Percentiles rank a stretch among this genome's conserved stretches.
These are phyloP conservation scores for Wickerhamomyces bovis DNA, from an alignment of 805 yeast genomes.

Conservation along the genomic window DNA sequence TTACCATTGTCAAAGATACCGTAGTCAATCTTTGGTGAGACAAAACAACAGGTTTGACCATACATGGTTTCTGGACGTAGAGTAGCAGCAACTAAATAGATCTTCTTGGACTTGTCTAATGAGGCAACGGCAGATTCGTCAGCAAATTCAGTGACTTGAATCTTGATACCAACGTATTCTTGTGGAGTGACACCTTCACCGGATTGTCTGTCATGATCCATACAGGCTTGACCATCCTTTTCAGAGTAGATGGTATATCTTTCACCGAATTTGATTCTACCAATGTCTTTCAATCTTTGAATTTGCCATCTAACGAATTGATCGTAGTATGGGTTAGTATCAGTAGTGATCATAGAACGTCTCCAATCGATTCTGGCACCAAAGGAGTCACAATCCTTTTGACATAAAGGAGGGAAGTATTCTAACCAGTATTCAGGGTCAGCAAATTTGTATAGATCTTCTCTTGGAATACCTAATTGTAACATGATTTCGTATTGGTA, in stretches of 20 bases:
- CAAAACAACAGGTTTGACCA: conserved; percentile 97
- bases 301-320: conserved; percentile 96
- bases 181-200: conserved; percentile 98
- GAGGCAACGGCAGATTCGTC: conserved; percentile 35
- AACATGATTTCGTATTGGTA: conserved; percentile 95
- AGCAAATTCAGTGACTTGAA: conserved; percentile 56
- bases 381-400: conserved; percentile 68
- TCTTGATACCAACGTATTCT: conserved; percentile 92
- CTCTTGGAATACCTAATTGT: conserved; percentile 81
- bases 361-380: conserved; percentile 99
- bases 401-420: conserved; percentile 87
- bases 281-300: conserved; percentile 74
- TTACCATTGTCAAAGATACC: conserved; percentile 86
- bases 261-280: conserved; percentile 96
- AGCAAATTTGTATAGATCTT: conserved; percentile 82
- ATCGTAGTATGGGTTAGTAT: conserved; percentile 91
- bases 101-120: conserved; percentile 49
- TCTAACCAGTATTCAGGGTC: conserved; percentile 89
- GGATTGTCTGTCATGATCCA: conserved; percentile 96
- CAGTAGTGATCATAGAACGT: conserved; percentile 92
- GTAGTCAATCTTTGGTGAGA: conserved; percentile 87
- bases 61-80: conserved; percentile 98
- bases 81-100: conserved; percentile 91
- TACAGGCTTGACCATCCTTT: conserved; percentile 98
- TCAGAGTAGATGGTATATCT: conserved; percentile 96